phyloP scores from a whole-genome alignment of 2,329 filamentous ascomycete species.

The Akanthomyces lecanii region DNA sequence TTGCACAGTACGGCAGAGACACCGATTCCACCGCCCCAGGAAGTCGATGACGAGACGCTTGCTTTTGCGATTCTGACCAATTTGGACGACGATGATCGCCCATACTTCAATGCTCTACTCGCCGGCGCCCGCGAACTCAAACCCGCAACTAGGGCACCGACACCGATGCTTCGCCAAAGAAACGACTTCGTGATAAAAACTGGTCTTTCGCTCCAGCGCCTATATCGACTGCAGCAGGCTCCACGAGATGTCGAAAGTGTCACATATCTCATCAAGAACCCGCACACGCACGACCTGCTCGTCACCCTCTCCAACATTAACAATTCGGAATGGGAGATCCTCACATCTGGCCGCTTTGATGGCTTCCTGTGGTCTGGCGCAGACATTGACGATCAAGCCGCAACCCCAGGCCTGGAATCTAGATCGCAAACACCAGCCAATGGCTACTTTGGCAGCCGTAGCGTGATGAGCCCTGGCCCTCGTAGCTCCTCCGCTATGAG shows the following conservation, averaged over 20 bases:
- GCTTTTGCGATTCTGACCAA: constrained; percentile 92
- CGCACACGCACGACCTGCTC: constrained; percentile 76
- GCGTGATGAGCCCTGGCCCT: constrained; percentile 37
- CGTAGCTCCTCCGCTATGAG: constrained; percentile 39
- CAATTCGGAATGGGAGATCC: constrained; percentile 91
- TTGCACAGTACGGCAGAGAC: constrained; percentile 73
- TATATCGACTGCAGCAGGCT: constrained; percentile 69
- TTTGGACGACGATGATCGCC: constrained; percentile 69
- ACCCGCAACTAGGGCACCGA: constrained; percentile 60
- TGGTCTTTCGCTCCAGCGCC: constrained; percentile 72
- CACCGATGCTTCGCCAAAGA: constrained; percentile 60
- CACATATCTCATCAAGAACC: constrained; percentile 80
- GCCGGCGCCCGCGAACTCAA: constrained; percentile 55
- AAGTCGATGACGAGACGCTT: constrained; percentile 90
- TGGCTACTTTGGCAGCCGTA: constrained; percentile 38
- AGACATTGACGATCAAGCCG: constrained; percentile 51
- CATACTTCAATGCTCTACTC: constrained; percentile 77
- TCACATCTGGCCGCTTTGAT: constrained; percentile 90
- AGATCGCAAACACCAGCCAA: constrained; percentile 52
- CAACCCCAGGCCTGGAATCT: constrained; percentile 42
- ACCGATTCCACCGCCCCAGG: constrained; percentile 71
- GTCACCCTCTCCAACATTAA: constrained; percentile 85
- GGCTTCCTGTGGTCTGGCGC: constrained; percentile 93
- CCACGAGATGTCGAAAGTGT: constrained; percentile 84
- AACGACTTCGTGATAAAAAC: constrained; percentile 72